Base-by-base conservation (phyloP, 2,329 filamentous ascomycete species). In the Ascosphaera acerosa region DNA sequence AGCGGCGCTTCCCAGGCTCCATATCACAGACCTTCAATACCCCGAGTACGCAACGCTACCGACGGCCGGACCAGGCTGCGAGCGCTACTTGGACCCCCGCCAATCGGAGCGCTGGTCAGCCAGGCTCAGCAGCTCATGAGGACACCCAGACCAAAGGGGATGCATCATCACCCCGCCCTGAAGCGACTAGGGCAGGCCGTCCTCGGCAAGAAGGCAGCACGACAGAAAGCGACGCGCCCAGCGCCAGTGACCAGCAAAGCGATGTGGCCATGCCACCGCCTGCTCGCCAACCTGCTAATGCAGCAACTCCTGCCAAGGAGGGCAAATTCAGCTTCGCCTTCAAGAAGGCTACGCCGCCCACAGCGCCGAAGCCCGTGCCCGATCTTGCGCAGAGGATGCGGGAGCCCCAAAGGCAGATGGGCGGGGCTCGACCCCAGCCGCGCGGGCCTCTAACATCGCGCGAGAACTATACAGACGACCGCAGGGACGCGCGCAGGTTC, bases 321-420 rank as follows among this genome's bases (percentile, higher is more conserved):
- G 68, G 69, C 28, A 87, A 84, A 52, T 89, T 92, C 44, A 89
- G 80, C 48, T 94, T 94, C 49, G 80, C 81, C 1, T 80, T 94
- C 51, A 92, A 92, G 48, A 84, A 75, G 45, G 66, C 70, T 15
- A 59, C 62, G 3, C 59, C 70, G 14, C 53, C 57, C 16, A 56
- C 62, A 37, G 57, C 59, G 34, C 54, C 55, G 29, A 62, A 61
- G 37, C 51, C 57, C 17, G 60, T 63, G 26, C 45, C 55, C 25
- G 61, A 62, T 35, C 41, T 64, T 32, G 52, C 55, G 10, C 52
- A 49, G 41, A 55, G 49, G 40, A 57, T 54, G 58, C 56, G 47
- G 41, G 59, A 48, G 41, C 43, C 49, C 12, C 44, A 47, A 18
- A 47, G 50, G 17, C 42, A 38, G 10, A 37, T 44, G 28, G 47